phyloP scores from a whole-genome alignment of 805 yeast genomes.

The Ogataea zsoltii region DNA sequence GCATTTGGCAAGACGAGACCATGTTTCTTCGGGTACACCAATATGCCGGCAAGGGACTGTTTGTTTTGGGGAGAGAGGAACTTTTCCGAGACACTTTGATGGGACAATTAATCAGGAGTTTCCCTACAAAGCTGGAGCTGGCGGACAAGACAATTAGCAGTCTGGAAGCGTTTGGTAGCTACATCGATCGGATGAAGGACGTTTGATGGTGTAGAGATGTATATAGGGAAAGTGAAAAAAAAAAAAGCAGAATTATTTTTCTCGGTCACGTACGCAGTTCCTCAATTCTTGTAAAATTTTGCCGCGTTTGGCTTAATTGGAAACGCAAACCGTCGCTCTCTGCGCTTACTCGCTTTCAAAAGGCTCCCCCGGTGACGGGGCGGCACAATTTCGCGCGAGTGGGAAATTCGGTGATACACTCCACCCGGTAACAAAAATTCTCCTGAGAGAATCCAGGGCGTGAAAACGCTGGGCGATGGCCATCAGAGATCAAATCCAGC shows the following conservation, averaged over 20 bases:
- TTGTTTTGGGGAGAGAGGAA: conserved; percentile 13
- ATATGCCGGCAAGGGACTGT: conserved; percentile 17
- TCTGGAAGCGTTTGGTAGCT: conserved; percentile 27
- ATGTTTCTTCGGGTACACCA: conserved; percentile 8
- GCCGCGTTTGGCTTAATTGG: conserved; percentile 19
- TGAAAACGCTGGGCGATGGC: conserved; percentile 40
- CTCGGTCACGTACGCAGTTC: background rate
- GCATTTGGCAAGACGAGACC: conserved; percentile 17
- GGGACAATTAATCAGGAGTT: conserved; percentile 12
- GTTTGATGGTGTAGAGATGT: background rate
- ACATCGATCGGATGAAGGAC: conserved; percentile 25
- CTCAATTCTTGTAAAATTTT: conserved; percentile 10
- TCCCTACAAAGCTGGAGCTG: background rate
- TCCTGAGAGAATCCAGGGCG: conserved; percentile 40
- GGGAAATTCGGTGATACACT: conserved; percentile 43
- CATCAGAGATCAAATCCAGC: conserved; percentile 34
- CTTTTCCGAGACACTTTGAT: conserved; percentile 7
- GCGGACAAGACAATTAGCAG: background rate
- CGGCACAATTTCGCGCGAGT: conserved; percentile 30
- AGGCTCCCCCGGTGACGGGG: conserved; percentile 19
- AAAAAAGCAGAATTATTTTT: too few relatives aligned
- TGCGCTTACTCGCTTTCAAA: conserved; percentile 38
- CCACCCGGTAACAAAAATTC: conserved; percentile 28
- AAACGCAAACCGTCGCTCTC: conserved; percentile 28
- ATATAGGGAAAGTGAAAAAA: background rate